Percentiles rank a stretch among this genome's conserved stretches.
These are phyloP conservation scores for Prinsepia uniflora DNA, from an alignment of 306 rosid species.

Conservation along the genomic window DNA sequence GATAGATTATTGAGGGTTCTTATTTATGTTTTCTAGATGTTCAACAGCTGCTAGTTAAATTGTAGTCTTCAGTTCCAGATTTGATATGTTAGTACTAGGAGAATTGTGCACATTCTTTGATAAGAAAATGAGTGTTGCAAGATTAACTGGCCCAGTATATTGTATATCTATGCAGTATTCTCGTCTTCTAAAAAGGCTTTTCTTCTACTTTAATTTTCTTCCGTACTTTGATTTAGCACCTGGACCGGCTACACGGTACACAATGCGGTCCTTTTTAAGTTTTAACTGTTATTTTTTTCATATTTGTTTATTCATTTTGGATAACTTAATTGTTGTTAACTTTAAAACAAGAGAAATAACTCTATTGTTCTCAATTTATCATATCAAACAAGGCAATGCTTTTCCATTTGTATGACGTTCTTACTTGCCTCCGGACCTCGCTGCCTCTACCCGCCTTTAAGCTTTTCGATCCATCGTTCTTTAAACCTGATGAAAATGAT, in stretches of 20 bases:
- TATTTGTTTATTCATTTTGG: no score
- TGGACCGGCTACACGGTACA: no score
- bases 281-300: no score
- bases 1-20: constrained; percentile 21
- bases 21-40: constrained; percentile 16
- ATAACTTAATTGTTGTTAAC: no score
- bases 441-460: constrained; percentile 25
- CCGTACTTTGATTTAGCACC: no score
- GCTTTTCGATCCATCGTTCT: constrained; percentile 26
- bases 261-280: no score
- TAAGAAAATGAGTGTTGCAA: constrained; percentile 5
- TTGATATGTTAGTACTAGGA: constrained; percentile 9
- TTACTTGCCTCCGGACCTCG: constrained; percentile 15
- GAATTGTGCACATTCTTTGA: constrained; percentile 29
- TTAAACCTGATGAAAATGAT: constrained; percentile 32
- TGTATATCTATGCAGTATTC: background rate
- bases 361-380: no score
- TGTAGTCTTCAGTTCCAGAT: constrained; percentile 22
- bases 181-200: background rate
- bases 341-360: no score
- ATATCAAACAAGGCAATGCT: background rate
- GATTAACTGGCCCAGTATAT: constrained; percentile 5
- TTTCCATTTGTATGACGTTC: constrained; percentile 1
- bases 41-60: constrained; percentile 15
- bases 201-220: background rate